Evolutionary conservation across 495 filamentous ascomycete species (phyloP).

Genomic region (Podospora bellae-mahoneyi): DNA sequence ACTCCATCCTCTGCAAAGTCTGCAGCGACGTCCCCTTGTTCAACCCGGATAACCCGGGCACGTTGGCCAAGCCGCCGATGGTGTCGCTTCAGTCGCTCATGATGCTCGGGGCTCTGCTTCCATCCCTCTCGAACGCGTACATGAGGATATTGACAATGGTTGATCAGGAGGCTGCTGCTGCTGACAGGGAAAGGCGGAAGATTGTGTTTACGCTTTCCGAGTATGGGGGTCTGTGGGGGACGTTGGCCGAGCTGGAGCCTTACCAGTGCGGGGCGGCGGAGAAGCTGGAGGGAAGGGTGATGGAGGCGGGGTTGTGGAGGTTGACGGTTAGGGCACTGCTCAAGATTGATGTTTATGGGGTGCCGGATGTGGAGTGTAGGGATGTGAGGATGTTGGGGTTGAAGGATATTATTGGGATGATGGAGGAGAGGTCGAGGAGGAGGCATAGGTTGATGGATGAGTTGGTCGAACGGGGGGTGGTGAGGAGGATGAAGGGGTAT

Average conservation of each 20-base stretch:
- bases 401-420: constrained; percentile 47
- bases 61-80: constrained; percentile 30
- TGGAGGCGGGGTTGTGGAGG: constrained; percentile 51
- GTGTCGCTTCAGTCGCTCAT: constrained; percentile 59
- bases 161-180: constrained; percentile 40
- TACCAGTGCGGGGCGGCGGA: constrained; percentile 23
- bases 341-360: constrained; percentile 52
- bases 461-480: constrained; percentile 30
- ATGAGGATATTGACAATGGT: constrained; percentile 44
- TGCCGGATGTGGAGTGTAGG: constrained; percentile 19
- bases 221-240: constrained; percentile 48
- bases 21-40: constrained; percentile 49
- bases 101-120: constrained; percentile 63
- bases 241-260: constrained; percentile 14
- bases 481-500: constrained; percentile 21
- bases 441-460: constrained; percentile 42
- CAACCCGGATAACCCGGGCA: constrained; percentile 1
- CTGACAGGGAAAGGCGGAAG: constrained; percentile 37
- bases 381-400: constrained; percentile 34
- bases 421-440: constrained; percentile 45
- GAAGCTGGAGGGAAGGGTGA: constrained; percentile 28
- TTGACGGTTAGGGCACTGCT: constrained; percentile 49
- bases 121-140: constrained; percentile 59
- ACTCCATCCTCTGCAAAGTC: constrained; percentile 55
- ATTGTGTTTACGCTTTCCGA: constrained; percentile 42